phyloP scores from a whole-genome alignment of 1,284 basidiomycete species.

The Pyrrhoderma noxium region DNA sequence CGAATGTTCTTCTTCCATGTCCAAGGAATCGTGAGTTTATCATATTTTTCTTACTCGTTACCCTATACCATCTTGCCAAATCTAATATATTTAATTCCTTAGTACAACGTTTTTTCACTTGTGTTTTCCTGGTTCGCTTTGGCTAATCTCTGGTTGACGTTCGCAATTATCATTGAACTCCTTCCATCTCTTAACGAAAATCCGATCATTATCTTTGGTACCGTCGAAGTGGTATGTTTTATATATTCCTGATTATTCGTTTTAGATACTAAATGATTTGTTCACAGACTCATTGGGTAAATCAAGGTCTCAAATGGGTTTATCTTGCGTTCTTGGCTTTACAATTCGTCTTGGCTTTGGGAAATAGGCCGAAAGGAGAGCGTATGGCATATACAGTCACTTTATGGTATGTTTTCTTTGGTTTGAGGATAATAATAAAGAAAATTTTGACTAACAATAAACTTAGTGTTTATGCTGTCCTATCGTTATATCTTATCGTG shows the following conservation, averaged over 20 bases:
- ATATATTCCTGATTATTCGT: not conserved
- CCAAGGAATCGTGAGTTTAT: conserved; percentile 69
- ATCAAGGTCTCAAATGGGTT: conserved; percentile 77
- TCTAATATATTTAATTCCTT: not conserved
- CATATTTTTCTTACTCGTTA: no score
- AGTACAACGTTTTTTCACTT: conserved; percentile 77
- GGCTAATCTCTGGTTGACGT: conserved; percentile 93
- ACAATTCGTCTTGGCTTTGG: conserved; percentile 89
- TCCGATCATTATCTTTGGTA: conserved; percentile 34
- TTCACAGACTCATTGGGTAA: conserved; percentile 82
- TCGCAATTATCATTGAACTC: conserved; percentile 92
- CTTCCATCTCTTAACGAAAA: conserved; percentile 51
- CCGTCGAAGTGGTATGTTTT: conserved; percentile 28
- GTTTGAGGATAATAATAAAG: not conserved
- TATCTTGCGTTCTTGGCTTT: conserved; percentile 82
- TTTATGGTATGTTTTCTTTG: conserved; percentile 48
- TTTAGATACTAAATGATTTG: conserved; percentile 16
- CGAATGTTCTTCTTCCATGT: conserved; percentile 95
- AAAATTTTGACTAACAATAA: conserved; percentile 6
- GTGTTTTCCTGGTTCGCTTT: conserved; percentile 89
- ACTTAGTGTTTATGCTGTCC: conserved; percentile 68
- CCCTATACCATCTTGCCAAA: no score
- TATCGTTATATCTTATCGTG: conserved; percentile 74
- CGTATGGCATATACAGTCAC: conserved; percentile 75
- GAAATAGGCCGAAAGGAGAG: conserved; percentile 95